Base-by-base conservation (phyloP, 2,329 filamentous ascomycete genomes). In the Colletotrichum somersetense region DNA sequence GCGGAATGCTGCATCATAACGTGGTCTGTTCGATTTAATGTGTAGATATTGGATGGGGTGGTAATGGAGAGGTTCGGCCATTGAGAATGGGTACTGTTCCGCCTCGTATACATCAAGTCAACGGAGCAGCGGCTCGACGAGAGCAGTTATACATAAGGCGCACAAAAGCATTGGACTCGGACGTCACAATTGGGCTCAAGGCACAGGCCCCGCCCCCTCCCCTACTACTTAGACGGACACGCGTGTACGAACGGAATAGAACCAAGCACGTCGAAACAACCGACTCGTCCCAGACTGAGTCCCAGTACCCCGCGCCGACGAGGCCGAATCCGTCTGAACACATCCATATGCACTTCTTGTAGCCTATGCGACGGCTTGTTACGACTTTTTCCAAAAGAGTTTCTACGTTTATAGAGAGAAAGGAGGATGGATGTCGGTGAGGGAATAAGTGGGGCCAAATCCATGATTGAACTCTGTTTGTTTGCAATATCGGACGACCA, bases 401-500 rank as follows among this genome's bases (percentile, higher is more conserved):
- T 44, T 20, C 42, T 7, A 18, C 40, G 14, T 42, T 16, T 2
- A 16, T 42, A 18, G 40, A 18, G 40, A 42, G 14, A 14, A 40
- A 12, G 10, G 38, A 26, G 26, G 26, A 26, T 3, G 38, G 38
- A 40, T 4, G 38, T 14, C 38, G 11, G 11, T 38, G 8, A 10
- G 35, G 35, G 8, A 38, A 38, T 5, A 5, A 40, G 38, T 12
- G 38, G 38, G 38, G 12, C 38, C 4, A 12, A 14, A 40, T 40
- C 38, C 38, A 40, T 40, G 38, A 40, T 40, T 40, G 23, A 33
- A 18, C 50, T 50, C 55, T 16, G 0, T 40, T 26, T 16, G 0
- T 40, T 26, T 20, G 35, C 18, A 20, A 23, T 5, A 64, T 55
- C 38, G 62, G 38, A 64, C 50, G 62, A 44, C 48, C 48, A 18